Percentiles rank a stretch among this genome's conserved stretches.
These are phyloP conservation scores for Backusella tuberculispora DNA, from an alignment of 192 early-diverging fungal genomes.

Conservation along the genomic window DNA sequence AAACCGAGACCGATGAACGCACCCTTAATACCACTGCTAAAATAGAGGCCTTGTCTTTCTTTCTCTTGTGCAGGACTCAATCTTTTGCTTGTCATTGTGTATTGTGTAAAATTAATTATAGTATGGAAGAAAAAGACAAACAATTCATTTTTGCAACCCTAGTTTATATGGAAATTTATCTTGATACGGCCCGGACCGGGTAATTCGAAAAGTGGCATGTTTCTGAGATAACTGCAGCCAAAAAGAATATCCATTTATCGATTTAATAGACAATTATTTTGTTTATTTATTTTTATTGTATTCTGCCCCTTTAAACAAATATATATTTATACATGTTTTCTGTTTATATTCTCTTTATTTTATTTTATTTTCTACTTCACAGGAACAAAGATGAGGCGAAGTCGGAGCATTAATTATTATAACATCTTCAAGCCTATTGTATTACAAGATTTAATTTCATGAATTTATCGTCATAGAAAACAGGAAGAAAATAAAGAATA, in stretches of 20 bases:
- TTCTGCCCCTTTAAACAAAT: neutral
- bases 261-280: neutral
- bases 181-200: conserved; percentile 12
- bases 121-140: conserved; percentile 1
- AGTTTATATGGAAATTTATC: conserved; percentile 1
- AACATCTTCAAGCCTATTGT: too few species aligned
- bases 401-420: neutral
- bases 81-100: neutral
- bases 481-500: too few species aligned
- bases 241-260: conserved; percentile 5
- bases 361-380: neutral
- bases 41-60: conserved; percentile 25
- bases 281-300: neutral
- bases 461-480: too few species aligned
- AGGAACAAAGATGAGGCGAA: neutral
- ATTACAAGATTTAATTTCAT: too few species aligned
- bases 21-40: conserved; percentile 41
- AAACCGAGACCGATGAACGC: conserved; percentile 44
- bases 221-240: conserved; percentile 1
- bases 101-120: neutral
- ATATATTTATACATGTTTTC: neutral
- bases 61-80: conserved; percentile 34
- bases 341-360: neutral
- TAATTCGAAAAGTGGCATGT: conserved; percentile 13
- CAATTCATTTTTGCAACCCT: neutral